phyloP scores from a whole-genome alignment of 169 alveolate genomes.

The Plasmodium falciparum region DNA sequence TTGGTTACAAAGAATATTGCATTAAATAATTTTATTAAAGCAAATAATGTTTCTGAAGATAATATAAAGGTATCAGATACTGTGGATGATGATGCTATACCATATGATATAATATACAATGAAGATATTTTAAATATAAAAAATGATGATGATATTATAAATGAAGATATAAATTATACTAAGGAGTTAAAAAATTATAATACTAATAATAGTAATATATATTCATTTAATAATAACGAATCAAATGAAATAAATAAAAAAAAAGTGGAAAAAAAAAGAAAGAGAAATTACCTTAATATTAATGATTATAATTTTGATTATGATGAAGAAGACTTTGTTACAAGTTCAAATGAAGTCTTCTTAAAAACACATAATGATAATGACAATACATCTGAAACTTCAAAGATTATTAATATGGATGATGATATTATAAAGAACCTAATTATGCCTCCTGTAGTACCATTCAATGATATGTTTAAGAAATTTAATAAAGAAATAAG shows the following conservation, averaged over 20 bases:
- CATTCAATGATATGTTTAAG: slow-evolving; percentile 38
- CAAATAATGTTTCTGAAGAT: slow-evolving; percentile 15
- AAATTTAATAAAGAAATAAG: slow-evolving; percentile 75
- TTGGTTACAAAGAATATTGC: slow-evolving; percentile 40
- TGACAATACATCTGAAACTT: neutral
- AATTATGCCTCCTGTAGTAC: slow-evolving; percentile 61
- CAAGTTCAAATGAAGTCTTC: slow-evolving; percentile 36
- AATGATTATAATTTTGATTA: slow-evolving; percentile 55
- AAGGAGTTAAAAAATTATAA: neutral
- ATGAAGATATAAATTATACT: neutral
- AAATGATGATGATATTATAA: slow-evolving; percentile 8
- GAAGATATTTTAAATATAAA: slow-evolving; percentile 6
- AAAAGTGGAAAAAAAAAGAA: slow-evolving; percentile 25
- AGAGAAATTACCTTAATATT: slow-evolving; percentile 56
- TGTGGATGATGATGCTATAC: slow-evolving; percentile 23
- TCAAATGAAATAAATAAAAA: neutral
- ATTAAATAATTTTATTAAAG: slow-evolving; percentile 49
- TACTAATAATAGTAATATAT: neutral
- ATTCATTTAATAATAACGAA: neutral
- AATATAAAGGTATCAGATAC: slow-evolving; percentile 2
- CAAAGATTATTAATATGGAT: slow-evolving; percentile 34
- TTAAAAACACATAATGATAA: slow-evolving; percentile 10
- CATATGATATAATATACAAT: slow-evolving; percentile 14
- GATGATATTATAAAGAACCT: slow-evolving; percentile 36
- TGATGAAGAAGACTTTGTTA: slow-evolving; percentile 50